phyloP scores from a whole-genome alignment of 306 rosid genomes.

The Castanospermum australe region DNA sequence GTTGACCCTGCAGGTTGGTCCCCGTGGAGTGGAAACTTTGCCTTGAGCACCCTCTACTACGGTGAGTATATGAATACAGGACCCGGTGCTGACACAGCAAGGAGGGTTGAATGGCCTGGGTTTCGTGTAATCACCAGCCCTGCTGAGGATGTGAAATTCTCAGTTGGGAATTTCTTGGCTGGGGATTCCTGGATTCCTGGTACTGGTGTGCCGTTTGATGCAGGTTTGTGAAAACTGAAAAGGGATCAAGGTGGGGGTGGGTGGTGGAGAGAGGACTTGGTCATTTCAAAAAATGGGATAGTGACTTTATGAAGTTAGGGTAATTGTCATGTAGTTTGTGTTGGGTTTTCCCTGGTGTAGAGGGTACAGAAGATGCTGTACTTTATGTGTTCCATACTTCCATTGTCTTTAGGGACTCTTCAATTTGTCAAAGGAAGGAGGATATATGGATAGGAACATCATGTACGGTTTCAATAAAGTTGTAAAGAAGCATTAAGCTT shows the following conservation, averaged over 20 bases:
- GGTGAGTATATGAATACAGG: slow-evolving; percentile 72
- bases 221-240: slow-evolving; percentile 37
- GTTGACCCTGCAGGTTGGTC: slow-evolving; percentile 63
- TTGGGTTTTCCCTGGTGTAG: slow-evolving; percentile 12
- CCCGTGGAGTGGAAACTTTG: slow-evolving; percentile 72
- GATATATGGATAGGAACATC: neutral
- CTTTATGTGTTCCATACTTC: neutral
- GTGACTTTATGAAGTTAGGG: neutral
- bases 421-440: neutral
- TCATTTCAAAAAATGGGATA: neutral
- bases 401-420: neutral
- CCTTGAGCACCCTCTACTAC: slow-evolving; percentile 53
- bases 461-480: neutral
- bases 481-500: neutral
- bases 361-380: slow-evolving; percentile 21
- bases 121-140: slow-evolving; percentile 49
- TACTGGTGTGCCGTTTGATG: slow-evolving; percentile 62
- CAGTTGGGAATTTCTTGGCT: slow-evolving; percentile 53
- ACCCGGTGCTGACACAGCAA: slow-evolving; percentile 49
- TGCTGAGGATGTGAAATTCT: slow-evolving; percentile 51
- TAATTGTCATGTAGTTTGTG: slow-evolving; percentile 26
- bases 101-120: slow-evolving; percentile 75
- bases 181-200: slow-evolving; percentile 66
- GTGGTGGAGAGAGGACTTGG: neutral
- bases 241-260: neutral